These are phyloP conservation scores for Aristolochia californica DNA, from an alignment of 164 flowering plant genomes.

Conservation along the genomic window DNA sequence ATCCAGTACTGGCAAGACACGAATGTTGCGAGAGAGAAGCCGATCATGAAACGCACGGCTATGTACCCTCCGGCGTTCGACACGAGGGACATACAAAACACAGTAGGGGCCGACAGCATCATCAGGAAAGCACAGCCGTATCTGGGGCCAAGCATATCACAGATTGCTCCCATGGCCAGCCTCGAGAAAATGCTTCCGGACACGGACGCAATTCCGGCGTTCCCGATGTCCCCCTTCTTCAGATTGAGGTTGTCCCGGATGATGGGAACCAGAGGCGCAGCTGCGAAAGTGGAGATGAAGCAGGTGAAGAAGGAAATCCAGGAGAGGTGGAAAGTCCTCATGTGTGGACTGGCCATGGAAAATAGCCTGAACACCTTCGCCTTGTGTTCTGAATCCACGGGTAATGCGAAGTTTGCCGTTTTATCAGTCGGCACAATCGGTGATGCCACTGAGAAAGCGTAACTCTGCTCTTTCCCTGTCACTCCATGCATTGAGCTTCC, in stretches of 20 bases:
- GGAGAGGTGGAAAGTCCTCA: constrained; percentile 72
- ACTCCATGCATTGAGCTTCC: constrained; percentile 49
- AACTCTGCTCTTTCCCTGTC: constrained; percentile 25
- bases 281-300: constrained; percentile 74
- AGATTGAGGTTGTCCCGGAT: constrained; percentile 74
- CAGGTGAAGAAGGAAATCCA: constrained; percentile 83
- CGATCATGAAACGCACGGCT: constrained; percentile 47
- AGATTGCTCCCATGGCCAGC: constrained; percentile 68
- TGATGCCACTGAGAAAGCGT: constrained; percentile 27
- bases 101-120: constrained; percentile 57
- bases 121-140: constrained; percentile 56
- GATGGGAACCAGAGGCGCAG: constrained; percentile 80
- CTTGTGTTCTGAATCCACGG: constrained; percentile 74
- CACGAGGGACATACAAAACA: constrained; percentile 53
- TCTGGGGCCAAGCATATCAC: constrained; percentile 67
- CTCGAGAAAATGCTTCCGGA: constrained; percentile 71
- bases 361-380: constrained; percentile 50
- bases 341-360: constrained; percentile 62
- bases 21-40: constrained; percentile 74
- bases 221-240: constrained; percentile 48
- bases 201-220: constrained; percentile 74
- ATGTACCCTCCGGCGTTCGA: constrained; percentile 32
- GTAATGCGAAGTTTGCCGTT: constrained; percentile 33
- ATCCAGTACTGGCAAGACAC: constrained; percentile 84
- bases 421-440: constrained; percentile 22